A percentile compares a stretch with the other conserved stretches of the same genome.
Conservation (phyloP, 2,329 filamentous ascomycete genomes). For the Diaporthe vaccinii region DNA sequence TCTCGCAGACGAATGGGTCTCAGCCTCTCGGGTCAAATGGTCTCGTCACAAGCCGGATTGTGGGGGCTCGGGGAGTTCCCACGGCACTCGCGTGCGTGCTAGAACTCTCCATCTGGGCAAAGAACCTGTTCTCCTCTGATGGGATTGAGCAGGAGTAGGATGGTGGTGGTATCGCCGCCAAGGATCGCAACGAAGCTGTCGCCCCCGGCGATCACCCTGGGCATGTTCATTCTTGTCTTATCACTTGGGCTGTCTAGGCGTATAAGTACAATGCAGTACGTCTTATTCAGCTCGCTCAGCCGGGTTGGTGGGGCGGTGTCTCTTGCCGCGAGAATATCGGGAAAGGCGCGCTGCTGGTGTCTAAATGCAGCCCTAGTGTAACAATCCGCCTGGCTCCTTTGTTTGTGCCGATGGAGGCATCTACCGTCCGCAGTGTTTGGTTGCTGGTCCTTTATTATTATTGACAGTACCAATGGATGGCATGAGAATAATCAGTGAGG, state of each 20-base stretch:
- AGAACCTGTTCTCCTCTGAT: neutral
- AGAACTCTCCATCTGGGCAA: neutral
- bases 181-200: neutral
- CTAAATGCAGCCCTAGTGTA: constrained; percentile 28
- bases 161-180: neutral
- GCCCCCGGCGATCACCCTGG: neutral
- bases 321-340: neutral
- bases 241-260: neutral
- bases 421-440: neutral
- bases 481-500: neutral
- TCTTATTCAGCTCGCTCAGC: constrained; percentile 21
- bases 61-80: constrained; percentile 7
- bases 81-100: neutral
- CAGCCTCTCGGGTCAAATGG: constrained; percentile 8
- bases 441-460: neutral
- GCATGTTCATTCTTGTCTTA: neutral
- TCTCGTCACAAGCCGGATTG: constrained; percentile 5
- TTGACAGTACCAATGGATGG: too few relatives aligned
- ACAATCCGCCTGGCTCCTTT: constrained; percentile 20
- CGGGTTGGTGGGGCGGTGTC: constrained; percentile 33
- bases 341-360: neutral
- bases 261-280: neutral
- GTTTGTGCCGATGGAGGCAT: neutral
- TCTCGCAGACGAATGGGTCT: neutral
- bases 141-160: constrained; percentile 9